A percentile compares a stretch with the other conserved stretches of the same genome.
These are phyloP conservation scores for Crithidia sp. DNA, from an alignment of 208 protist genomes.

Conservation along the genomic window DNA sequence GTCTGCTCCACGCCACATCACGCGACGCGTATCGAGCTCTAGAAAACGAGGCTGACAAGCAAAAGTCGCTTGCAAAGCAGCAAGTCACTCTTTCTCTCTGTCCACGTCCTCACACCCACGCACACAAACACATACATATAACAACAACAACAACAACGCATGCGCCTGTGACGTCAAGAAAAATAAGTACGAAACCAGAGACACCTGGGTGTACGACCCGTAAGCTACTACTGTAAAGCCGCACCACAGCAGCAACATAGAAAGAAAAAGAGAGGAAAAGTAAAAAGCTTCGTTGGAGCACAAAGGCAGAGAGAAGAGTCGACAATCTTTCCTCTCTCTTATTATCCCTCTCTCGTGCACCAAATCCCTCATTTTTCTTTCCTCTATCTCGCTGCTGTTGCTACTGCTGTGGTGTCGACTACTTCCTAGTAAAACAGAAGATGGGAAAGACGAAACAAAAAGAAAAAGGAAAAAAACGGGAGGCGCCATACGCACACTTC, in stretches of 20 bases:
- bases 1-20: no score
- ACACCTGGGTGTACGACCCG: no score
- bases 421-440: slow-evolving; percentile 11
- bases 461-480: slow-evolving; percentile 8
- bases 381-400: not conserved
- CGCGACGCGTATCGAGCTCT: no score
- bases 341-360: not conserved
- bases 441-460: slow-evolving; percentile 18
- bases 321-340: no score
- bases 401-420: not conserved
- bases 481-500: no score
- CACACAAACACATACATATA: slow-evolving; percentile 6
- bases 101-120: not conserved
- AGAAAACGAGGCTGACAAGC: no score
- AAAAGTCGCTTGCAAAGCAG: no score
- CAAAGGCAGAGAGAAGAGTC: no score
- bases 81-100: no score
- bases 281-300: not conserved
- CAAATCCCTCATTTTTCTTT: not conserved
- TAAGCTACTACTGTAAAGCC: slow-evolving; percentile 20
- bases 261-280: not conserved
- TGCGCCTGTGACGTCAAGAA: no score
- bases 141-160: slow-evolving; percentile 4
- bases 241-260: not conserved
- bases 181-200: no score